Evolutionary conservation across 176 grass and related monocot genomes (phyloP), one percentile per base, ranked within the genome.

Genomic region (Aechmea fasciata): DNA sequence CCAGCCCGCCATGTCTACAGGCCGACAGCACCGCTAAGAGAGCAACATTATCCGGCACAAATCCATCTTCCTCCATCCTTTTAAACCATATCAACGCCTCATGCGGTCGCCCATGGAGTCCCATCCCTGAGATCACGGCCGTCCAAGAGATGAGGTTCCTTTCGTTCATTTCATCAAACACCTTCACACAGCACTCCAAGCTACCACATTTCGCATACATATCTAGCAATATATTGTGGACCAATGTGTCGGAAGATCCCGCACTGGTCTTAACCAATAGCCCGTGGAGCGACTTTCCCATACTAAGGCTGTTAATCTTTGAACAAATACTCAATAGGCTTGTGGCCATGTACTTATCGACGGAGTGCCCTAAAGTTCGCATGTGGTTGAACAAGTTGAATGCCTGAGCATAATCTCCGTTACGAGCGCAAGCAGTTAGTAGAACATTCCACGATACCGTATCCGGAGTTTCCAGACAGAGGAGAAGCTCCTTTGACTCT

Each of bases 181-280:
- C 57, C 75, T 79, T 83, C 22, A 87, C 55, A 76, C 87, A 86
- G 17, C 83, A 78, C 52, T 96, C 79, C 49, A 96, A 75, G 69
- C 83, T 87, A 63, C 92, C 92, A 69, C 88, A 96, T 78, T 96
- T 91, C 48, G 81, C 88, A 68, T 96, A 91, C 83, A 96, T 87
- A 79, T 96, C 83, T 47, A 96, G 59, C 77, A 91, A 71, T 76
- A 87, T 49, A 82, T 96, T 91, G 74, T 33, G 23, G 63, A 83
- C 79, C 53, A 68, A 83, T 70, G 81, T 87, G 57, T 96, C 83
- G 8, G 71, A 76, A 78, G 55, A 68, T 10, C 75, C 64, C 13
- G 70, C 85, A 50, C 68, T 67, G 48, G 81, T 91, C 81, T 91
- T 96, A 47, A 87, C 59, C 75, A 85, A 57, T 75, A 91, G 73